phyloP scores from a whole-genome alignment of 495 filamentous ascomycete species.

The Tuber magnatum region DNA sequence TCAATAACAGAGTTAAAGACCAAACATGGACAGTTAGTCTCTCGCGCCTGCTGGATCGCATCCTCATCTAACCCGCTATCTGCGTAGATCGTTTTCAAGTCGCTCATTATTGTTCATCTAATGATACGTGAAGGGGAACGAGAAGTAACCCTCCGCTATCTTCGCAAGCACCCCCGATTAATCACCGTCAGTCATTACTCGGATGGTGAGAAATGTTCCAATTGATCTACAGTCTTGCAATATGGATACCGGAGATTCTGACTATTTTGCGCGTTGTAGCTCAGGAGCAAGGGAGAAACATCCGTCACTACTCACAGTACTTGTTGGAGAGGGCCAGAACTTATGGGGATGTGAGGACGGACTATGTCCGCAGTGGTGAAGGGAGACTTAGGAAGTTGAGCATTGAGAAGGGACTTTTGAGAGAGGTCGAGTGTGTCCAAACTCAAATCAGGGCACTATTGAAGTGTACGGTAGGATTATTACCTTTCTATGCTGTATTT shows the following conservation, averaged over 20 bases:
- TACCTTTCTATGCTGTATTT: conserved; percentile 17
- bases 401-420: conserved; percentile 84
- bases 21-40: conserved; percentile 78
- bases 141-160: conserved; percentile 77
- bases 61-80: background rate
- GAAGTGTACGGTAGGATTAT: conserved; percentile 70
- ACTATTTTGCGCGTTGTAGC: conserved; percentile 46
- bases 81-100: conserved; percentile 71
- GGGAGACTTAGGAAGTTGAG: conserved; percentile 74
- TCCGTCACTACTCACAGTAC: conserved; percentile 84
- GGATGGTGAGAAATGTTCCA: conserved; percentile 60
- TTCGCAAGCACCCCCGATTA: conserved; percentile 73
- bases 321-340: conserved; percentile 72
- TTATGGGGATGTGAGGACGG: conserved; percentile 73
- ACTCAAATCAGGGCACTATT: conserved; percentile 76
- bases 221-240: conserved; percentile 1
- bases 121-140: conserved; percentile 95
- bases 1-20: conserved; percentile 81
- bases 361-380: conserved; percentile 81
- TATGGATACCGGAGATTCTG: background rate
- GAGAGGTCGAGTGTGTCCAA: conserved; percentile 90
- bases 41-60: background rate
- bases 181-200: conserved; percentile 85
- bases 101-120: conserved; percentile 86
- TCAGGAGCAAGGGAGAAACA: conserved; percentile 94